Evolutionary conservation across 2,329 filamentous ascomycete genomes (phyloP).

Genomic region (Penicillium sp.): DNA sequence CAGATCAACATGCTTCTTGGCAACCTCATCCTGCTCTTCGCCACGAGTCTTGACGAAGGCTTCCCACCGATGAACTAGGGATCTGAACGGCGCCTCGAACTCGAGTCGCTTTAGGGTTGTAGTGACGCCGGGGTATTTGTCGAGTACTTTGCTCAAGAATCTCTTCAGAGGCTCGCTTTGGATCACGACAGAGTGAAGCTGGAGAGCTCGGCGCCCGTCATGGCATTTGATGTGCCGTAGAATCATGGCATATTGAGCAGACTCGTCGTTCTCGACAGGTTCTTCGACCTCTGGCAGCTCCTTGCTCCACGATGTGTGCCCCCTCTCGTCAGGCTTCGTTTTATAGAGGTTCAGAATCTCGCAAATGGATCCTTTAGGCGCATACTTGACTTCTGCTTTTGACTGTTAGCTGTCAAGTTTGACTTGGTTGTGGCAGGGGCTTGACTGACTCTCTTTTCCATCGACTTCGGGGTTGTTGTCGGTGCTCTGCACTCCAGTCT

Average conservation of each 20-base stretch:
- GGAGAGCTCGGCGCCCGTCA: slow-evolving; percentile 56
- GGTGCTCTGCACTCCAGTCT: not conserved
- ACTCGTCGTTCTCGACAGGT: slow-evolving; percentile 57
- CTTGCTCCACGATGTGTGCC: slow-evolving; percentile 52
- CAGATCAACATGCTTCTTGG: slow-evolving; percentile 46
- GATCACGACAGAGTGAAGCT: slow-evolving; percentile 58
- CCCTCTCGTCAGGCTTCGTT: slow-evolving; percentile 49
- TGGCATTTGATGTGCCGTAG: slow-evolving; percentile 55
- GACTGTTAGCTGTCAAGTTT: not conserved
- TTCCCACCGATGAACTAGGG: slow-evolving; percentile 63
- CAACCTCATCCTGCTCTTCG: slow-evolving; percentile 40
- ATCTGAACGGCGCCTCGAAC: slow-evolving; percentile 57
- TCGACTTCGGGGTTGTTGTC: not conserved
- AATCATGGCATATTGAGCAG: slow-evolving; percentile 57
- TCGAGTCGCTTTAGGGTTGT: slow-evolving; percentile 56
- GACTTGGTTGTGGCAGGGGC: not conserved
- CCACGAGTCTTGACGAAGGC: slow-evolving; percentile 42
- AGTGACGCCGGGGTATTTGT: slow-evolving; percentile 57
- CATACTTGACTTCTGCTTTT: slow-evolving; percentile 11
- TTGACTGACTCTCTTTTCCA: not conserved
- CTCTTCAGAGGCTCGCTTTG: slow-evolving; percentile 59
- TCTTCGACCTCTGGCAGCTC: slow-evolving; percentile 52
- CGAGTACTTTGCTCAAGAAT: slow-evolving; percentile 52
- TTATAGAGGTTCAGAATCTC: slow-evolving; percentile 48
- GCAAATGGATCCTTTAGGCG: slow-evolving; percentile 28